phyloP scores from a whole-genome alignment of 1,139 yeast species.

The Debaryomyces udenii region DNA sequence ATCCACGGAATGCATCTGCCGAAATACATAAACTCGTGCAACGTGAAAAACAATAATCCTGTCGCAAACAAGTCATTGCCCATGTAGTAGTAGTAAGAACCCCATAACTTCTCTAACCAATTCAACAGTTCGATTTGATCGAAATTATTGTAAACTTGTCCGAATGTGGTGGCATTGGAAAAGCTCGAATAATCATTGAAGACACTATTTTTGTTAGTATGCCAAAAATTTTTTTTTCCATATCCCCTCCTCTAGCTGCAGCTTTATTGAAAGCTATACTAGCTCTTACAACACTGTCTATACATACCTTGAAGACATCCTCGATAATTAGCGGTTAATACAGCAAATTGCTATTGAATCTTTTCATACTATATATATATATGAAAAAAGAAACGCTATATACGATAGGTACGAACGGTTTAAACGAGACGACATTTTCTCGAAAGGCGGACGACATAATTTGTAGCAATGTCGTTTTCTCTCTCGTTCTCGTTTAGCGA shows the following conservation, averaged over 20 bases:
- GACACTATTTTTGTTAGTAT: slow-evolving; percentile 26
- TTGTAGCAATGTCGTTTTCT: not conserved
- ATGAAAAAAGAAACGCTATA: slow-evolving; percentile 11
- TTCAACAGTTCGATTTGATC: slow-evolving; percentile 30
- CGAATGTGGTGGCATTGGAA: slow-evolving; percentile 40
- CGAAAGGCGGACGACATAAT: slow-evolving; percentile 1
- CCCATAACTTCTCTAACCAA: slow-evolving; percentile 44
- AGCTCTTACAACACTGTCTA: not conserved
- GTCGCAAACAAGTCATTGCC: slow-evolving; percentile 50
- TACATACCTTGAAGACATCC: slow-evolving; percentile 9
- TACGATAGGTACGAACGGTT: slow-evolving; percentile 15
- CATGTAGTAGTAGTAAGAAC: slow-evolving; percentile 44
- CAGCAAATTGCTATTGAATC: not conserved
- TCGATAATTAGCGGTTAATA: not conserved
- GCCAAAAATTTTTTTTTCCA: not conserved
- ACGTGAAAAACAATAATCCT: slow-evolving; percentile 44
- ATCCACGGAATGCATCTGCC: slow-evolving; percentile 53
- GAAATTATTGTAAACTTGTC: slow-evolving; percentile 41
- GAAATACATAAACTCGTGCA: slow-evolving; percentile 48
- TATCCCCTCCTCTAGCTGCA: too few relatives aligned
- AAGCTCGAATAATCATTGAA: slow-evolving; percentile 46
- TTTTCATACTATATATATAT: slow-evolving; percentile 3
- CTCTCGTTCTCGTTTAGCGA: not conserved
- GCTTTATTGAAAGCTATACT: too few relatives aligned
- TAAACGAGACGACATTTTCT: slow-evolving; percentile 7